Evolutionary conservation across 495 filamentous ascomycete species (phyloP).

Genomic region (Bombardia bombarda): DNA sequence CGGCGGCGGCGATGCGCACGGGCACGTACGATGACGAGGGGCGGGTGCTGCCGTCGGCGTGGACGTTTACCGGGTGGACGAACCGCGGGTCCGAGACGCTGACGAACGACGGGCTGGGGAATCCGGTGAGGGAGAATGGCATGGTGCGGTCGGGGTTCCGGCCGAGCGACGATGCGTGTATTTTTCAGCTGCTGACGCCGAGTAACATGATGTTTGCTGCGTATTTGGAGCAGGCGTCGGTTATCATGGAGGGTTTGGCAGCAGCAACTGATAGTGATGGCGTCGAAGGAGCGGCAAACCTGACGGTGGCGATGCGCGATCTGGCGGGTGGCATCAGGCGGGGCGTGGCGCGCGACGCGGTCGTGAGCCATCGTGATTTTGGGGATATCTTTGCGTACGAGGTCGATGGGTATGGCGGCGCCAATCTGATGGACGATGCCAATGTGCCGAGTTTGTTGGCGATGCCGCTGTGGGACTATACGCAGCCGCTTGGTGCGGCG

Average conservation of each 20-base stretch:
- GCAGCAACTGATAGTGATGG: too few species aligned
- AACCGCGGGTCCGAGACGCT: constrained; percentile 51
- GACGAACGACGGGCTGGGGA: constrained; percentile 53
- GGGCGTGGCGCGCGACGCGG: constrained; percentile 39
- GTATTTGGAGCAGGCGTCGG: constrained; percentile 44
- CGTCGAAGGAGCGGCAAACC: constrained; percentile 27
- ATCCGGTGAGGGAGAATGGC: constrained; percentile 51
- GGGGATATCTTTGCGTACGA: constrained; percentile 52
- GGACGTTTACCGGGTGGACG: constrained; percentile 51
- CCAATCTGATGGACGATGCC: constrained; percentile 58
- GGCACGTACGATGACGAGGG: constrained; percentile 52
- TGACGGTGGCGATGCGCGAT: constrained; percentile 42
- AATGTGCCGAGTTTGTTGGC: constrained; percentile 54
- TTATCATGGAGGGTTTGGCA: constrained; percentile 45
- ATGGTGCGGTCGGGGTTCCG: constrained; percentile 57
- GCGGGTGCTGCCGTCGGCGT: constrained; percentile 42
- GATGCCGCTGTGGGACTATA: constrained; percentile 26
- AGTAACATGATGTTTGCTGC: constrained; percentile 60
- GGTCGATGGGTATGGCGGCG: constrained; percentile 51
- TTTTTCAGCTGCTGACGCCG: constrained; percentile 52
- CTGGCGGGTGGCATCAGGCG: constrained; percentile 42
- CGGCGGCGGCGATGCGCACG: constrained; percentile 50
- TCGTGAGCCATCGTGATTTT: constrained; percentile 26
- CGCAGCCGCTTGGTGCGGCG: constrained; percentile 2
- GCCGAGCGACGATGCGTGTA: constrained; percentile 53